Evolutionary conservation across 2,329 filamentous ascomycete genomes (phyloP), one percentile per base, ranked within the genome.

Genomic region (Colletotrichum sp.): DNA sequence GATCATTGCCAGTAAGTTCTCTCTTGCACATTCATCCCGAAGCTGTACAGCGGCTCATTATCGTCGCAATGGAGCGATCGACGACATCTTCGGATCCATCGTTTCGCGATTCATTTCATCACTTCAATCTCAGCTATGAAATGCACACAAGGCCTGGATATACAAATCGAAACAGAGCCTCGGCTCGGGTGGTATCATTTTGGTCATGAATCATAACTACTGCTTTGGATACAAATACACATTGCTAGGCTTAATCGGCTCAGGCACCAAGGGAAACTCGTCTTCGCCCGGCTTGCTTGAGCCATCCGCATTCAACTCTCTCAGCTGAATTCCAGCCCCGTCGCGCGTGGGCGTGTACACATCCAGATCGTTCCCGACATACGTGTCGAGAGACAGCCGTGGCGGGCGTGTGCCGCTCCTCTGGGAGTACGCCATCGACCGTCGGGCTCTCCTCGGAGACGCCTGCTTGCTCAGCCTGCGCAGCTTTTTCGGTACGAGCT

Each of bases 401-500:
- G 73, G 70, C 43, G 70, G 73, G 24, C 52, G 26, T 21, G 38
- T 15, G 2, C 56, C 16, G 64, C 64, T 68, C 34, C 64, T 65
- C 13, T 58, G n/a, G 3, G 73, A 62, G 21, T 72, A 67, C 8
- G 64, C 48, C 24, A 32, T 56, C 5, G 64, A 62, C 8, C 43
- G 28, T 16, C 43, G 62, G 18, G 48, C 34, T 28, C 43, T 38
- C 13, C 64, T 58, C 8, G 58, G 69, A n/a, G 67, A 70, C 10
- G 34, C 6, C 58, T 56, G 56, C 10, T 32, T 43, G 48, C 52
- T 73, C 43, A 16, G 38, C n/a, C 28, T 38, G 66, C 71, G 69
- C 8, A 78, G 56, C 6, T 58, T 30, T 32, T 34, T 16, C 15
- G 80, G 79, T 3, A 80, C 28, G 9, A 81, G 73, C 10, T 76